phyloP scores from a whole-genome alignment of 768 basidiomycete species.

The Plicaturopsis crispa region DNA sequence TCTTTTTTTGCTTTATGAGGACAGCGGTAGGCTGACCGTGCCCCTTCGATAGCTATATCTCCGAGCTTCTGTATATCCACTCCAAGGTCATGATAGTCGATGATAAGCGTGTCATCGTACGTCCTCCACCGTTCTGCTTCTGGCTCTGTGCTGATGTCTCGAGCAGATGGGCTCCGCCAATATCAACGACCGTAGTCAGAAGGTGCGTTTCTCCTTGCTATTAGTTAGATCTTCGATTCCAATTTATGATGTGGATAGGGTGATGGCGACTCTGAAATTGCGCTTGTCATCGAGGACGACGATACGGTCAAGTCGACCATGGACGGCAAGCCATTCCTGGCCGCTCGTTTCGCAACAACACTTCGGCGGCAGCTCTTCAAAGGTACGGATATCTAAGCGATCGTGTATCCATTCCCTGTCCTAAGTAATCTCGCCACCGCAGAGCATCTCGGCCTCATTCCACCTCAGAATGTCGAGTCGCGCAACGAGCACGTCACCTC shows the following conservation, averaged over 20 bases:
- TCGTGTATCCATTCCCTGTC: constrained; percentile 4
- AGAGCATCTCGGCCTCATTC: constrained; percentile 87
- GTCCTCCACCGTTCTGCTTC: constrained; percentile 19
- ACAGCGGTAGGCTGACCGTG: constrained; percentile 9
- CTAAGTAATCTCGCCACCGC: constrained; percentile 2
- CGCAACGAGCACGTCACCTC: constrained; percentile 33
- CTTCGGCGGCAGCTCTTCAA: constrained; percentile 79
- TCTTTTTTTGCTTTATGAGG: constrained; percentile 4
- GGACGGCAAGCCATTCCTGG: constrained; percentile 70
- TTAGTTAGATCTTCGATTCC: no score
- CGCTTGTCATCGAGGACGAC: constrained; percentile 83
- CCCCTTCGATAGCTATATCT: constrained; percentile 57
- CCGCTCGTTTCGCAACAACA: constrained; percentile 73
- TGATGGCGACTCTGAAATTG: constrained; percentile 93
- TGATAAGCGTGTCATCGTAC: constrained; percentile 79
- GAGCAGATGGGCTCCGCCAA: constrained; percentile 91
- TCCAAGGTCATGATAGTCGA: constrained; percentile 94
- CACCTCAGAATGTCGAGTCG: constrained; percentile 46
- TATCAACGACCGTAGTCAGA: constrained; percentile 82
- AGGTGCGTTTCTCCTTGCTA: constrained; percentile 31
- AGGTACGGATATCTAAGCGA: constrained; percentile 34
- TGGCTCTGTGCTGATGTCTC: not conserved
- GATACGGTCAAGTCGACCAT: constrained; percentile 71
- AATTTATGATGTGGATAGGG: constrained; percentile 51
- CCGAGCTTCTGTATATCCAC: constrained; percentile 80